Evolutionary conservation across 106 monocot species (phyloP).

Genomic region (Platanthera zijinensis): DNA sequence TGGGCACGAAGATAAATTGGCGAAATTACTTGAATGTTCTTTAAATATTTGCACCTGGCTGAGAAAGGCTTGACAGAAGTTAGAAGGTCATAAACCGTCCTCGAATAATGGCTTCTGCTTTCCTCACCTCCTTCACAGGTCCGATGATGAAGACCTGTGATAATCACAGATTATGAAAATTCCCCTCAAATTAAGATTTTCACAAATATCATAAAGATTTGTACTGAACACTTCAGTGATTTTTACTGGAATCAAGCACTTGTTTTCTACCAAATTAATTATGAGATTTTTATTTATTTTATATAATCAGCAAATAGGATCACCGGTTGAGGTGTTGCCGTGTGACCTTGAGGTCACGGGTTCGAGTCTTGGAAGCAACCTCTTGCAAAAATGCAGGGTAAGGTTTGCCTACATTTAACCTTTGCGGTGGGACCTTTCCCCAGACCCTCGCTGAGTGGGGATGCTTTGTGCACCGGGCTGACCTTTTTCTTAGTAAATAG

Average conservation of each 20-base stretch:
- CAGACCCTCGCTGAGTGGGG: too few relatives aligned
- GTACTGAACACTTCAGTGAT: neutral
- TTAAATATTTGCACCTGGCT: neutral
- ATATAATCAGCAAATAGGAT: neutral
- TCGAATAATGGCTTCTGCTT: constrained; percentile 79
- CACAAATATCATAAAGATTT: neutral
- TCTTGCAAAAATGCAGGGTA: too few relatives aligned
- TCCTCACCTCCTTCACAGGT: constrained; percentile 68
- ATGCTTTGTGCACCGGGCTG: neutral
- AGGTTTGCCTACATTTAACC: too few relatives aligned
- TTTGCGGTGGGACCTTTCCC: too few relatives aligned
- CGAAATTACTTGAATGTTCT: neutral
- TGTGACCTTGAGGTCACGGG: too few relatives aligned
- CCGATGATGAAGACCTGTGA: constrained; percentile 93
- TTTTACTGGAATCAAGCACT: neutral
- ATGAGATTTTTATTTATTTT: too few relatives aligned
- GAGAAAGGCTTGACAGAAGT: neutral
- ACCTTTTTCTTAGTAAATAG: neutral
- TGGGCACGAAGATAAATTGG: neutral
- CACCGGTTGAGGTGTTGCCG: neutral
- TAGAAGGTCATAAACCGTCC: constrained; percentile 48
- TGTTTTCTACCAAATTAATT: too few relatives aligned
- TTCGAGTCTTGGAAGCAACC: too few relatives aligned
- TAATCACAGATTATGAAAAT: neutral
- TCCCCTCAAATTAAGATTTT: neutral